These are phyloP conservation scores for Sistotremastrum niveocremeum DNA, from an alignment of 768 basidiomycete species.

Conservation along the genomic window DNA sequence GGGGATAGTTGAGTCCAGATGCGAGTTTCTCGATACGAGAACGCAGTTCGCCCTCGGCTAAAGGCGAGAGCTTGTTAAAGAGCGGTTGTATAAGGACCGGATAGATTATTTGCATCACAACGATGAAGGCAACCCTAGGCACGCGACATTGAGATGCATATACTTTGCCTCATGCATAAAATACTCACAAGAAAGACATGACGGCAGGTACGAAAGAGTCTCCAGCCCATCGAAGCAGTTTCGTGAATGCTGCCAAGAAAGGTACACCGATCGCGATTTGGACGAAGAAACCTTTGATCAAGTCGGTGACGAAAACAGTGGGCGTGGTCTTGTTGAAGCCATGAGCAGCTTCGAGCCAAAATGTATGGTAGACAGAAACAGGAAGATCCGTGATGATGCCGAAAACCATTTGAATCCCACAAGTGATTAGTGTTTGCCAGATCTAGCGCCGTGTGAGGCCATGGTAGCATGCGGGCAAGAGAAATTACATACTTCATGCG, in stretches of 20 bases:
- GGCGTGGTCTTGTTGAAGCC: constrained; percentile 95
- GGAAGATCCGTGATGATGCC: constrained; percentile 64
- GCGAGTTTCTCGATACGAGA: constrained; percentile 68
- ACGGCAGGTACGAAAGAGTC: constrained; percentile 86
- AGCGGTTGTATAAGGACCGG: constrained; percentile 86
- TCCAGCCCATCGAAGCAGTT: constrained; percentile 87
- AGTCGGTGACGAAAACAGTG: constrained; percentile 59
- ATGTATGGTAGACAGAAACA: constrained; percentile 72
- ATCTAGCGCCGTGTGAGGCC: constrained; percentile 36
- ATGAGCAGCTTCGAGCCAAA: constrained; percentile 88
- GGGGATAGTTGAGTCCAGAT: constrained; percentile 73
- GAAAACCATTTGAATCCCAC: constrained; percentile 48
- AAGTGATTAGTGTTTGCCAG: constrained; percentile 68
- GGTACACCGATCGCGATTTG: constrained; percentile 66
- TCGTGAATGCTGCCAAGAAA: constrained; percentile 76
- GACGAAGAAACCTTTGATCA: constrained; percentile 67
- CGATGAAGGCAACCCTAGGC: constrained; percentile 62
- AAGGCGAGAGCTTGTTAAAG: constrained; percentile 93
- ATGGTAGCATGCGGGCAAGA: not conserved
- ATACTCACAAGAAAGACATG: constrained; percentile 77
- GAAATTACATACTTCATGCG: constrained; percentile 49
- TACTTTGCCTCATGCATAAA: not conserved
- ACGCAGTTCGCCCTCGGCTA: constrained; percentile 65
- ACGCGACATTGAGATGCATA: constrained; percentile 1
- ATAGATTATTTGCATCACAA: constrained; percentile 72